Evolutionary conservation across 2,329 filamentous ascomycete species (phyloP).

Genomic region (Periconia macrospinosa): DNA sequence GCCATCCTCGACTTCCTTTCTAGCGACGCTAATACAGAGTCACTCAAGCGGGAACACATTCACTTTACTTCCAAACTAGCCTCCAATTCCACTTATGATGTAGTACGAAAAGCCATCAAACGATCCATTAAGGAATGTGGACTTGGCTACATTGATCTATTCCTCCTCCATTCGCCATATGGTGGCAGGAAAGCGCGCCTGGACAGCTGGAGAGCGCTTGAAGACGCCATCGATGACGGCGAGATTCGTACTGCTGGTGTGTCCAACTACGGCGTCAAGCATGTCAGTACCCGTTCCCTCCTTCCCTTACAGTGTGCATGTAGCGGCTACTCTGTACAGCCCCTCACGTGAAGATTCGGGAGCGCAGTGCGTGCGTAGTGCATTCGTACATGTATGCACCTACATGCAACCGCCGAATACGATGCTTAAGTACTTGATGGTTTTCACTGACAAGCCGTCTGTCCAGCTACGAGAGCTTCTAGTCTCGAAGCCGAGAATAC

Average conservation of each 20-base stretch:
- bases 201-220: slow-evolving; percentile 75
- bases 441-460: slow-evolving; percentile 1
- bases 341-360: not conserved
- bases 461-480: slow-evolving; percentile 70
- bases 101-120: slow-evolving; percentile 67
- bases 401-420: slow-evolving; percentile 5
- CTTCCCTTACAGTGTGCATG: not conserved
- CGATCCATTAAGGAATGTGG: slow-evolving; percentile 66
- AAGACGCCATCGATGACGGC: slow-evolving; percentile 73
- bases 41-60: slow-evolving; percentile 67
- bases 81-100: slow-evolving; percentile 68
- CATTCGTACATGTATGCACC: not conserved
- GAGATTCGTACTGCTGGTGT: slow-evolving; percentile 73
- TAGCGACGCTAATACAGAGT: slow-evolving; percentile 49
- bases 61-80: slow-evolving; percentile 82
- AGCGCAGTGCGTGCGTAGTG: not conserved
- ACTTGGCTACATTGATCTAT: slow-evolving; percentile 76
- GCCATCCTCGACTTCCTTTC: slow-evolving; percentile 64
- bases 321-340: not conserved
- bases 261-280: slow-evolving; percentile 75
- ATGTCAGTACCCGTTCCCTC: slow-evolving; percentile 54
- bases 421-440: not conserved
- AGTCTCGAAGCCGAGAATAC: slow-evolving; percentile 61
- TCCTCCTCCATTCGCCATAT: slow-evolving; percentile 78
- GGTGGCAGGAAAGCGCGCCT: slow-evolving; percentile 69